phyloP scores from a whole-genome alignment of 2,329 filamentous ascomycete species.

The Escovopsis weberi region DNA sequence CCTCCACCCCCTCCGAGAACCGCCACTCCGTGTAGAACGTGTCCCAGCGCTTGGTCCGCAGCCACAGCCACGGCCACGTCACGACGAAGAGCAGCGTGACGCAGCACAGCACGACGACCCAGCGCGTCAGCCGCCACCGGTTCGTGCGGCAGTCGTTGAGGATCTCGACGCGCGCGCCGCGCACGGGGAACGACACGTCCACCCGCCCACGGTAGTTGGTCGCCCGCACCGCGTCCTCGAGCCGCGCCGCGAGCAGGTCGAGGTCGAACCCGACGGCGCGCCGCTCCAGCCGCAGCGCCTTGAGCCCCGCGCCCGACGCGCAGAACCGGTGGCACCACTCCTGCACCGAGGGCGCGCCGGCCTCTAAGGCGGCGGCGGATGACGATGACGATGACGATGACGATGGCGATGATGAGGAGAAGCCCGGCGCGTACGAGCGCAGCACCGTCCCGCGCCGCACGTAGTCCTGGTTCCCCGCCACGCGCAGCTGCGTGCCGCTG shows the following conservation, averaged over 20 bases:
- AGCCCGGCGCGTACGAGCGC: slow-evolving; percentile 33
- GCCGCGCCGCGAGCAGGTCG: slow-evolving; percentile 31
- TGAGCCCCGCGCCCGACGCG: slow-evolving; percentile 40
- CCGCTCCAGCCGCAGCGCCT: slow-evolving; percentile 37
- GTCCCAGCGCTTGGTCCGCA: slow-evolving; percentile 52
- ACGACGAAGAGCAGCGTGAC: slow-evolving; percentile 55
- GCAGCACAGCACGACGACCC: slow-evolving; percentile 51
- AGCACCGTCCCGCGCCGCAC: slow-evolving; percentile 50
- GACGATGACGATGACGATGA: too few relatives aligned
- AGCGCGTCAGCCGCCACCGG: slow-evolving; percentile 46
- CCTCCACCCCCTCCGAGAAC: slow-evolving; percentile 14
- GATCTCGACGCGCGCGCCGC: slow-evolving; percentile 42
- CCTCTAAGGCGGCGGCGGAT: slow-evolving; percentile 13
- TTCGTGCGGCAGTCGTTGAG: slow-evolving; percentile 51
- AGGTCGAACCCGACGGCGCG: slow-evolving; percentile 47
- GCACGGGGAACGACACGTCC: slow-evolving; percentile 42
- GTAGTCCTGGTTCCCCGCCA: slow-evolving; percentile 42
- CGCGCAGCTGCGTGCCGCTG: too few relatives aligned
- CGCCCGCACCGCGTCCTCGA: slow-evolving; percentile 42
- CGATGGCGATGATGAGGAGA: slow-evolving; percentile 11
- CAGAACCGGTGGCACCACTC: slow-evolving; percentile 60
- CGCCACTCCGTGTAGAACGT: slow-evolving; percentile 47
- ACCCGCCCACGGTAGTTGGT: slow-evolving; percentile 55
- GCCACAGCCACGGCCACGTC: slow-evolving; percentile 54
- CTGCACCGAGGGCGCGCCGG: slow-evolving; percentile 17